Evolutionary conservation across 345 rosid genomes (phyloP), one percentile per base, ranked within the genome.

Genomic region (Crucihimalaya himalaica): DNA sequence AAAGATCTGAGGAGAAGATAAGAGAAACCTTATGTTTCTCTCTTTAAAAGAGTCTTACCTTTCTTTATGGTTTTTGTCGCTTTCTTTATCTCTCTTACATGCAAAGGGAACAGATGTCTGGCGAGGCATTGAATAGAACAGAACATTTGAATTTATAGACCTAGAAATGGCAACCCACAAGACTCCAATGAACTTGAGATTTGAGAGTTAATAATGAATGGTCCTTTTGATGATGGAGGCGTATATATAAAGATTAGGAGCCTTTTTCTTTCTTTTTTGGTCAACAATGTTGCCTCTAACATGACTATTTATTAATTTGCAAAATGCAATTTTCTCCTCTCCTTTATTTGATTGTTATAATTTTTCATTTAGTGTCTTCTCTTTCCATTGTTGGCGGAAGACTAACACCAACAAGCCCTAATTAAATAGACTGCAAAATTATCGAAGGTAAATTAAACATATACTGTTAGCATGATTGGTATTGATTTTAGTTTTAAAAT

Each of bases 71-170:
- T 57, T 80, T 78, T 52, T 68, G 74, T 63, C 70, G 47, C 42
- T 57, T 31, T 69, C 56, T 67, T 64, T 46, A 52, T 72, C 71
- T 57, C 63, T 61, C 71, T 56, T 50, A 50, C 64, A 61, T 76
- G 76, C 78, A 79, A 70, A 74, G 66, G 64, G 68, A 66, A 76
- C 79, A 76, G 34, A 68, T 68, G 79, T 75, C 69, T 61, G 70
- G 64, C 16, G 27, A 62, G 32, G 57, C 70, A 69, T 62, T 76
- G 74, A 62, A 68, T 62, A 62, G 58, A 76, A 69, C 79, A 76
- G 23, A 61, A 25, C 64, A 62, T 62, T 68, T 68, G 20, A 54
- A 55, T 62, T 61, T 16, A 32, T 76, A 62, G 57, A 31, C 40
- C 74, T 68, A 68, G 68, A 68, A 68, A 68, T 75, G 68, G 79